Evolutionary conservation across 1,284 basidiomycete genomes (phyloP), one percentile per base, ranked within the genome.

Genomic region (Rhizoctonia solani): DNA sequence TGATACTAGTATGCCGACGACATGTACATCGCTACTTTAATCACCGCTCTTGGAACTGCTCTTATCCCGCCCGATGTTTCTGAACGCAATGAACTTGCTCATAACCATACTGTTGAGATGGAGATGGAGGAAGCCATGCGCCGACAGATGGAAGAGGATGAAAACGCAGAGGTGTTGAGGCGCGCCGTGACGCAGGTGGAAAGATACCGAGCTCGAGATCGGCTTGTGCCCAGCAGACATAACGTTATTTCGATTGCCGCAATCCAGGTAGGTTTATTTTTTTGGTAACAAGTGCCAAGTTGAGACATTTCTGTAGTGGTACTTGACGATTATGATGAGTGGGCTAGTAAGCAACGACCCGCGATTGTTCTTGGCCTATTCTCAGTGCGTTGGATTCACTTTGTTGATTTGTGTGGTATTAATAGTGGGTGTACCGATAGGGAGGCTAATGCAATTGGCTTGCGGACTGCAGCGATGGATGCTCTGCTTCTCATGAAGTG

Each of bases 391-490:
- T 58, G 23, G 68, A 44, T 44, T 16, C n/a, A 5, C 5, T 44
- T 44, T n/a, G 5, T 44, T 23, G 23, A 19, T 19, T 32, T 29
- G 4, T 47, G 47, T 55, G 29, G 4, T 30, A 13, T 14, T 34
- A 11, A 23, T n/a, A 44, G 16, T 9, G 13, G 27, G 4, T 42
- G 32, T 30, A 50, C 58, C 49, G 46, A 16, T 71, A 94, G 94
- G 23, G 93, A 96, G 77, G 95, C 95, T 47, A 97, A 97, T 75
- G 95, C 92, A 73, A 89, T 89, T 3, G 91, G 94, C 72, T 89
- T 99, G 34, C 90, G 97, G 30, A 83, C 94, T 56, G 87, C 92
- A 2, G 96, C 97, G 1, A 95, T 99, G 73, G 95, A 99, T 76
- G 91, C 92, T 21, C 82, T 99, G 3, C 88, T 99, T 77, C 82